Percentiles rank a stretch among this genome's conserved stretches.
phyloP scores from a whole-genome alignment of 352 stramenopile genomes.

The Phytopythium aichiense region DNA sequence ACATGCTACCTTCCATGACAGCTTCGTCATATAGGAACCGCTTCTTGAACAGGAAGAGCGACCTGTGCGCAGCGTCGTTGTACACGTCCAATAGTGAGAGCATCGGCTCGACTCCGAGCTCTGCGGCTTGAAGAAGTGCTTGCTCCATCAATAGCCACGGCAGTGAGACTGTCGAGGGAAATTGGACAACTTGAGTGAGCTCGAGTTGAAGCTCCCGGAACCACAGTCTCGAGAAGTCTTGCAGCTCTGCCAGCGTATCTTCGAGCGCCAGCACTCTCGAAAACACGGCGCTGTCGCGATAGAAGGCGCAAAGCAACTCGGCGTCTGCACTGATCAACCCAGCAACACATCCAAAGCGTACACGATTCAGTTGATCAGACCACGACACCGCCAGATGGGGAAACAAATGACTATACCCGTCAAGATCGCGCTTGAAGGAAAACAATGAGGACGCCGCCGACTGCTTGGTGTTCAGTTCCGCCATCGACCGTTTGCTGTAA shows the following conservation, averaged over 20 bases:
- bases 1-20: constrained; percentile 75
- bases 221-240: constrained; percentile 72
- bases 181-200: constrained; percentile 57
- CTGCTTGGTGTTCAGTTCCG: constrained; percentile 46
- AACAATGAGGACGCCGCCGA: constrained; percentile 32
- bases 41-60: constrained; percentile 50
- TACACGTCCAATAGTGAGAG: constrained; percentile 79
- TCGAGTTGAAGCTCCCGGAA: constrained; percentile 83
- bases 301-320: constrained; percentile 52
- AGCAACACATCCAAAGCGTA: neutral
- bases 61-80: constrained; percentile 66
- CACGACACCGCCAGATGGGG: neutral
- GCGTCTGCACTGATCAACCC: constrained; percentile 49
- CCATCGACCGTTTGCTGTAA: constrained; percentile 59
- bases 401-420: constrained; percentile 30
- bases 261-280: constrained; percentile 48
- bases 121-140: constrained; percentile 27
- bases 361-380: constrained; percentile 5
- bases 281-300: constrained; percentile 43
- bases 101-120: constrained; percentile 22
- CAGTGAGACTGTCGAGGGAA: constrained; percentile 79
- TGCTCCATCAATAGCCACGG: constrained; percentile 79
- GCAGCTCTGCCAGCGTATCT: constrained; percentile 37
- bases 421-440: constrained; percentile 77
- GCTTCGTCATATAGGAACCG: constrained; percentile 81